phyloP scores from a whole-genome alignment of 768 basidiomycete species.

The Russula foetens region DNA sequence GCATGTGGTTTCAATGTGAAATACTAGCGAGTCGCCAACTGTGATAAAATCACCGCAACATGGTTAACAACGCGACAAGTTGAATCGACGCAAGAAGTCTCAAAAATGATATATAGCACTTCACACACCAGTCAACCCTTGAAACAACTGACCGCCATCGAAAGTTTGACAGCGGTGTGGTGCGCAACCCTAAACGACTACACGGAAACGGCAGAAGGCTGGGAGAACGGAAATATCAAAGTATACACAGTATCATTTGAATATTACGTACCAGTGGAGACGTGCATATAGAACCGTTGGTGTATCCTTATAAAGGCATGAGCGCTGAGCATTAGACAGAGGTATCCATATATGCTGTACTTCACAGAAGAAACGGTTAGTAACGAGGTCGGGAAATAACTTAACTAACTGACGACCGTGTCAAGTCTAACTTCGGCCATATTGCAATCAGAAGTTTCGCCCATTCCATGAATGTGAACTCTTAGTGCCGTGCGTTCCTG shows the following conservation, averaged over 20 bases:
- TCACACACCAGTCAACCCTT: background rate
- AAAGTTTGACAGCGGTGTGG: background rate
- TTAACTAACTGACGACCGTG: background rate
- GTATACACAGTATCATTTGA: background rate
- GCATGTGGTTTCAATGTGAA: background rate
- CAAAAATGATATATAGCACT: background rate
- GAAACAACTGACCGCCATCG: background rate
- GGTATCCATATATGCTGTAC: background rate
- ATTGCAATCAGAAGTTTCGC: background rate
- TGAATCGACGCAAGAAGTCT: background rate
- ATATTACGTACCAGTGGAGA: background rate
- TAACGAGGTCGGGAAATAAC: background rate
- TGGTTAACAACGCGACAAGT: background rate
- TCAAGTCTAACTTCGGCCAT: background rate
- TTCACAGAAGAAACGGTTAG: background rate
- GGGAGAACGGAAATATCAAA: background rate
- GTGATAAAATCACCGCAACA: too few species aligned
- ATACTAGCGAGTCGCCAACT: background rate
- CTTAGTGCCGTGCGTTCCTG: background rate
- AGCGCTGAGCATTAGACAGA: background rate
- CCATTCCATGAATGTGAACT: background rate
- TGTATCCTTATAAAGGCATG: background rate
- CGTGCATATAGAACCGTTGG: background rate
- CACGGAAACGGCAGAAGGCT: background rate
- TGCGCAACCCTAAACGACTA: background rate